These are phyloP conservation scores for Populus hybrid DNA, from an alignment of 441 rosid genomes.

Conservation along the genomic window DNA sequence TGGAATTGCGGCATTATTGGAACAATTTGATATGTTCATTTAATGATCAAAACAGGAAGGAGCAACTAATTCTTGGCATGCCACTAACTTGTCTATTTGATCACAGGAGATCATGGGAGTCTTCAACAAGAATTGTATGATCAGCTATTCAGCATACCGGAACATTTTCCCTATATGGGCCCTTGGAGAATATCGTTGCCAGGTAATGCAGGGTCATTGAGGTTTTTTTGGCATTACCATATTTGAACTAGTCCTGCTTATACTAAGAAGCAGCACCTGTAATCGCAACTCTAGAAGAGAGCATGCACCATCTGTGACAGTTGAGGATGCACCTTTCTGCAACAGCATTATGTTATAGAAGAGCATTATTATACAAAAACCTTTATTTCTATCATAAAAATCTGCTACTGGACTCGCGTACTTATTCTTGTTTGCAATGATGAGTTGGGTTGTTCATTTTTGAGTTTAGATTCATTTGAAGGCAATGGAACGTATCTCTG, in stretches of 20 bases:
- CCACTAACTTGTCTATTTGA: background rate
- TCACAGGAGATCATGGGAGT: constrained; percentile 34
- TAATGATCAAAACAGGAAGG: background rate
- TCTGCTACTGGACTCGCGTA: background rate
- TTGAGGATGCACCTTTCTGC: background rate
- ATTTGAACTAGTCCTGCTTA: background rate
- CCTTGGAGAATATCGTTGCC: constrained; percentile 34
- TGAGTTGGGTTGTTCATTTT: background rate
- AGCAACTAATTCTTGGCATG: background rate
- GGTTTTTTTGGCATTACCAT: background rate
- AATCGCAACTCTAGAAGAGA: background rate
- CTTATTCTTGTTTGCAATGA: background rate
- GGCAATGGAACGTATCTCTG: constrained; percentile 26
- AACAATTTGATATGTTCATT: background rate
- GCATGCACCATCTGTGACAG: background rate
- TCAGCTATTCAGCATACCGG: constrained; percentile 39
- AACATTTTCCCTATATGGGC: constrained; percentile 52
- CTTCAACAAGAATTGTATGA: constrained; percentile 49
- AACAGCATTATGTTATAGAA: background rate
- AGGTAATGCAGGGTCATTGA: constrained; percentile 13
- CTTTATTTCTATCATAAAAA: background rate
- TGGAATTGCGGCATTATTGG: background rate
- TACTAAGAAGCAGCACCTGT: background rate
- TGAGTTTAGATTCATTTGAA: background rate
- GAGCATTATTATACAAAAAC: background rate